phyloP scores from a whole-genome alignment of 2,329 filamentous ascomycete genomes.

The Ophiostoma tasmaniense region DNA sequence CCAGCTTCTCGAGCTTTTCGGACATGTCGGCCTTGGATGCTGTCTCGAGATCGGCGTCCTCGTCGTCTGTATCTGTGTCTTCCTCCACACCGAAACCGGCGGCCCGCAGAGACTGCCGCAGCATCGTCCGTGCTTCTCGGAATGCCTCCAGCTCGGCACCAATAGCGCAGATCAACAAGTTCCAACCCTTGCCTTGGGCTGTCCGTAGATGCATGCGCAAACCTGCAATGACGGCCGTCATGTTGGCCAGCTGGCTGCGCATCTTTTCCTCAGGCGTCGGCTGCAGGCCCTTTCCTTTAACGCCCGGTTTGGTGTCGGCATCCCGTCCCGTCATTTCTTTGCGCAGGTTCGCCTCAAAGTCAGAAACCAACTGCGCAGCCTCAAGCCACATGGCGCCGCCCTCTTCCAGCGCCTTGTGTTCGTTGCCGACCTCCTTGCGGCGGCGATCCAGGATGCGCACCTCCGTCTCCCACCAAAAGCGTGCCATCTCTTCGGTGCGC shows the following conservation, averaged over 20 bases:
- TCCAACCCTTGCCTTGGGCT: conserved; percentile 60
- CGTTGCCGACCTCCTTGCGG: conserved; percentile 48
- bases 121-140: conserved; percentile 27
- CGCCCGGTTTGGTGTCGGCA: conserved; percentile 15
- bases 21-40: neutral
- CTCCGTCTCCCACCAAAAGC: conserved; percentile 61
- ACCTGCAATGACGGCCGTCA: conserved; percentile 47
- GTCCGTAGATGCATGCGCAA: conserved; percentile 46
- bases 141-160: conserved; percentile 48
- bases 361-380: conserved; percentile 48
- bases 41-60: neutral
- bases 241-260: conserved; percentile 41
- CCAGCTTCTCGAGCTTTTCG: neutral
- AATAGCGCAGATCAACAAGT: conserved; percentile 64
- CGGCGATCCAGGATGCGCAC: conserved; percentile 46
- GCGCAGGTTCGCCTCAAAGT: conserved; percentile 58
- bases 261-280: conserved; percentile 19
- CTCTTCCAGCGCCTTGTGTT: conserved; percentile 57
- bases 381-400: conserved; percentile 60
- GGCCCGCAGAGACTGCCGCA: conserved; percentile 26
- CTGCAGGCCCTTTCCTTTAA: conserved; percentile 23
- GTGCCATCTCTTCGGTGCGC: conserved; percentile 61
- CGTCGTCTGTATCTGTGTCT: conserved; percentile 10
- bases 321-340: conserved; percentile 38
- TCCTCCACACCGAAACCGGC: conserved; percentile 26